Evolutionary conservation across 805 yeast genomes (phyloP), one percentile per base, ranked within the genome.

Genomic region (Ogataea trehalophila): DNA sequence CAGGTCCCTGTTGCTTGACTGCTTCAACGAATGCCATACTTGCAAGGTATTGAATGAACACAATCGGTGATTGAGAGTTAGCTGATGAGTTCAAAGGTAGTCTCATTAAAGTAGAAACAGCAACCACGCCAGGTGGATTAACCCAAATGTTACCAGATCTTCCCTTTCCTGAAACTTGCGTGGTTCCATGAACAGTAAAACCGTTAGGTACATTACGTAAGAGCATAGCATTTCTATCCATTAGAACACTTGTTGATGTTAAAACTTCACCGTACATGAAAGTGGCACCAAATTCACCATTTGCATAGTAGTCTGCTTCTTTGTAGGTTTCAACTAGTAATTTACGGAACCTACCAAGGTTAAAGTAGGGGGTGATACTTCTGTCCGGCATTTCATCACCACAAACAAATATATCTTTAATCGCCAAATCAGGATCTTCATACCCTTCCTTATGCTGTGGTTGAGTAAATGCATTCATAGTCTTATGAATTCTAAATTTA

Each of bases 131-230:
- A 22, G 77, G 75, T 3, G 99, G 99, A 55, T 88, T 91, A 22
- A 94, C 84, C 99, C 99, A 94, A 2, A 81, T 83, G 55, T 94
- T 94, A 1, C 94, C 95, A 15, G 97, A 95, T 47, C 99, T 79
- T 2, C 99, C 99, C 42, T 92, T 74, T 1, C 99, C 99, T 0
- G 89, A 77, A 1, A 88, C 83, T 65, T 94, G 99, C 3, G 85
- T 79, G 1, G 91, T 83, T 0, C 95, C 97, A 4, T 82, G 75
- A 11, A 83, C 65, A 1, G 81, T 71, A 11, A 82, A 76, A 0
- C 96, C 96, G 26, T 81, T 73, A 1, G 96, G 96, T 26, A 87
- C 63, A 34, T 69, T 58, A 7, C 73, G 67, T 46, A 92, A 65
- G 35, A 88, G 60, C 13, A 71, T 60, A 41, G 80, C 75, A 64